These are phyloP conservation scores for Lentinula sp. DNA, from an alignment of 768 basidiomycete species.

Conservation along the genomic window DNA sequence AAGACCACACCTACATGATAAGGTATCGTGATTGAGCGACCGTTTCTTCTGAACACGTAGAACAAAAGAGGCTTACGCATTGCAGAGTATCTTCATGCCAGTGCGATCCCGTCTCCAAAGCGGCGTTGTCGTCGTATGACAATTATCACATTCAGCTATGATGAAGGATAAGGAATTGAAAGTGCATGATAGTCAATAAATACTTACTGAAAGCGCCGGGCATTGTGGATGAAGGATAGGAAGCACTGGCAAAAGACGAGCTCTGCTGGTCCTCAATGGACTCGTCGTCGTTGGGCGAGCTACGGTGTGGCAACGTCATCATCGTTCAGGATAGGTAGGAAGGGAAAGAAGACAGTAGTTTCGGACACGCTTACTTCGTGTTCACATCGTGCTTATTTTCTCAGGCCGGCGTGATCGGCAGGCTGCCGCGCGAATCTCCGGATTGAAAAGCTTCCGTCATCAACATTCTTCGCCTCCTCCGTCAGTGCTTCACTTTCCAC, in stretches of 20 bases:
- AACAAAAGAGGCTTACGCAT: not conserved
- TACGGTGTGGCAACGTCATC: constrained; percentile 8
- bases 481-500: not conserved
- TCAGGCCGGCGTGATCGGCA: not conserved
- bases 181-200: not conserved
- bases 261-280: constrained; percentile 3
- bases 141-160: constrained; percentile 6
- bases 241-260: not conserved
- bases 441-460: constrained; percentile 1
- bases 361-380: not conserved
- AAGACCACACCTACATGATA: constrained; percentile 3
- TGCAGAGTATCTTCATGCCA: constrained; percentile 7
- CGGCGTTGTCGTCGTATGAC: constrained; percentile 8
- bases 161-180: not conserved
- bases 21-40: not conserved
- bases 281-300: constrained; percentile 5
- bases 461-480: not conserved
- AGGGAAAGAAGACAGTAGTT: not conserved
- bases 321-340: not conserved
- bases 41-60: not conserved
- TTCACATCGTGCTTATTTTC: constrained; percentile 5
- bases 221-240: constrained; percentile 6
- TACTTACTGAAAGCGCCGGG: constrained; percentile 5
- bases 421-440: not conserved
- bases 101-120: constrained; percentile 6